Conservation (phyloP, 495 filamentous ascomycete genomes). For the Acidiella bohemica region DNA sequence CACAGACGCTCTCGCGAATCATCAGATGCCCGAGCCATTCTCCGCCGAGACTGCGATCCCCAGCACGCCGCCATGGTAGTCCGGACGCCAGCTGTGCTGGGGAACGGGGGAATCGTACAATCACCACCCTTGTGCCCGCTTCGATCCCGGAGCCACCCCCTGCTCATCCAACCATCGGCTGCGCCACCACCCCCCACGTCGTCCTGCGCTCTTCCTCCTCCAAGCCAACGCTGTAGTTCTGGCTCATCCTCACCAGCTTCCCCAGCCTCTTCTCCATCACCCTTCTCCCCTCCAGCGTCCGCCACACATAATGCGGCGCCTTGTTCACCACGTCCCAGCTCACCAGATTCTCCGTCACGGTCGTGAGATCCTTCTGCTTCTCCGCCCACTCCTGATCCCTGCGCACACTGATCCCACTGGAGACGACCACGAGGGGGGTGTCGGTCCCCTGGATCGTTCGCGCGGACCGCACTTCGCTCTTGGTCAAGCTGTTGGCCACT, state of each 20-base stretch:
- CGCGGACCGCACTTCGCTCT: conserved; percentile 63
- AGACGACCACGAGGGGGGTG: conserved; percentile 67
- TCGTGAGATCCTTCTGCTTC: conserved; percentile 70
- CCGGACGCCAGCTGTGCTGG: too few relatives aligned
- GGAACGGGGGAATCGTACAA: too few relatives aligned
- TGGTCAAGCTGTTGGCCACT: conserved; percentile 67
- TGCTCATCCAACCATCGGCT: too few relatives aligned
- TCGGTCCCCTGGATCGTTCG: conserved; percentile 59
- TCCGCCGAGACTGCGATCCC: too few relatives aligned
- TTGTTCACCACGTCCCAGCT: conserved; percentile 77
- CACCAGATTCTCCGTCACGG: conserved; percentile 58
- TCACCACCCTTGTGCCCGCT: too few relatives aligned
- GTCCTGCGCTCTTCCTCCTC: not conserved
- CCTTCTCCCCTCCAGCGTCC: conserved; percentile 48
- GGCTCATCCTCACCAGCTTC: conserved; percentile 38
- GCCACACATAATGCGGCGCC: conserved; percentile 83
- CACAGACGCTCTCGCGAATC: too few relatives aligned
- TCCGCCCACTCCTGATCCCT: conserved; percentile 57
- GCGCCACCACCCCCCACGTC: too few relatives aligned
- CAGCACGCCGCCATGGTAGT: too few relatives aligned
- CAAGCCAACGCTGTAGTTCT: not conserved
- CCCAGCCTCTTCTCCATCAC: conserved; percentile 57
- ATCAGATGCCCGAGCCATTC: too few relatives aligned
- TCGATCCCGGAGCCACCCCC: too few relatives aligned
- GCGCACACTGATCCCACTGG: conserved; percentile 50